phyloP scores from a whole-genome alignment of 768 basidiomycete species.

The Phaeotremella fagi region DNA sequence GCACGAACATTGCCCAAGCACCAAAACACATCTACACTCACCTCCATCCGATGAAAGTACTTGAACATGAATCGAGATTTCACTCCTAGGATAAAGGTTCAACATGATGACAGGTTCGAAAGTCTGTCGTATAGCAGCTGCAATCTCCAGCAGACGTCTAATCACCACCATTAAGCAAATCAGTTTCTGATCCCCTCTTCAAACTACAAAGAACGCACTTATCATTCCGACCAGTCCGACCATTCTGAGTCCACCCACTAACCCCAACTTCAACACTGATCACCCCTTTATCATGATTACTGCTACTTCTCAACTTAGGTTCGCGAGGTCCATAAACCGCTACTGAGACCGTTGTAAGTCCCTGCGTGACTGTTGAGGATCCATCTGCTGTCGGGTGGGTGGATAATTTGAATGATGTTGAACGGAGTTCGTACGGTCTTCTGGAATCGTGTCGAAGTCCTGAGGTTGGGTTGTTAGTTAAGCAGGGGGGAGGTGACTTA shows the following conservation, averaged over 20 bases:
- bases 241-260: conserved; percentile 76
- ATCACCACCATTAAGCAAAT: too few species aligned
- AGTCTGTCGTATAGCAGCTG: conserved; percentile 79
- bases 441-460: conserved; percentile 83
- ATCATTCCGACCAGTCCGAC: conserved; percentile 72
- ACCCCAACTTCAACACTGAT: conserved; percentile 85
- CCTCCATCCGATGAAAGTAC: conserved; percentile 87
- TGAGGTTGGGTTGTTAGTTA: conserved; percentile 1
- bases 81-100: conserved; percentile 82
- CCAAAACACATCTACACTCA: too few species aligned
- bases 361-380: conserved; percentile 75
- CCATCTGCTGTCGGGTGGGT: conserved; percentile 73
- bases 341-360: conserved; percentile 80
- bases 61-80: conserved; percentile 90
- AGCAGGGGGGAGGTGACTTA: background rate
- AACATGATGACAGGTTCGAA: conserved; percentile 94
- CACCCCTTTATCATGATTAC: conserved; percentile 78
- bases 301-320: conserved; percentile 70
- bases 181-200: background rate
- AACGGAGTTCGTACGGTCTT: conserved; percentile 84
- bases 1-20: background rate
- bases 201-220: conserved; percentile 71
- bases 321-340: conserved; percentile 91
- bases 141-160: conserved; percentile 83
- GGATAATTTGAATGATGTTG: conserved; percentile 70